These are phyloP conservation scores for Globisporangium rhizosaccharum DNA, from an alignment of 352 stramenopile genomes.

Conservation along the genomic window DNA sequence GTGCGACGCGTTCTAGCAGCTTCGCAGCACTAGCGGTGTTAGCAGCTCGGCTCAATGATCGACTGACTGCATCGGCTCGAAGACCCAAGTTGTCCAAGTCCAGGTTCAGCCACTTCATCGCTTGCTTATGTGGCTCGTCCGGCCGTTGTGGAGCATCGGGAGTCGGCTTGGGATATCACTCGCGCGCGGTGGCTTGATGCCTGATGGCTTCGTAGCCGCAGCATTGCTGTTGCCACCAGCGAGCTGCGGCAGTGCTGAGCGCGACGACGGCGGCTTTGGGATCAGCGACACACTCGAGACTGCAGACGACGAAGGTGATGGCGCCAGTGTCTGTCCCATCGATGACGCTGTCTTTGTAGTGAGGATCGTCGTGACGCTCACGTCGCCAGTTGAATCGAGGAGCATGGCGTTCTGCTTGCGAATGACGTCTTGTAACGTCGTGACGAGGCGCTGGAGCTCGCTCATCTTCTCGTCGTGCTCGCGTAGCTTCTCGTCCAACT, in stretches of 20 bases:
- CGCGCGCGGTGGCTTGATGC: slow-evolving; percentile 2
- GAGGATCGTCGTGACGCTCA: background rate
- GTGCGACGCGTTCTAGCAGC: slow-evolving; percentile 1
- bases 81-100: background rate
- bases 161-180: slow-evolving; percentile 7
- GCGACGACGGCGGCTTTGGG: slow-evolving; percentile 5
- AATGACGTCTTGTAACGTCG: slow-evolving; percentile 37
- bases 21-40: background rate
- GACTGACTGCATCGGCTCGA: too few relatives aligned
- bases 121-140: background rate
- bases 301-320: background rate
- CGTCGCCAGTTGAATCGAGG: background rate
- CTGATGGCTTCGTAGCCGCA: background rate
- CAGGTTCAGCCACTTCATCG: background rate
- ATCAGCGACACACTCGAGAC: background rate
- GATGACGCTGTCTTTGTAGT: background rate
- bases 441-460: slow-evolving; percentile 35
- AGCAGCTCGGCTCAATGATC: background rate
- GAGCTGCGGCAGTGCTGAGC: background rate
- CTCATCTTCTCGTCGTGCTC: slow-evolving; percentile 35
- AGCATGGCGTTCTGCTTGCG: slow-evolving; percentile 35
- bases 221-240: background rate
- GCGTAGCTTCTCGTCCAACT: slow-evolving; percentile 29
- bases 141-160: background rate
- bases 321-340: background rate